A percentile compares a stretch with the other conserved stretches of the same genome.
These are phyloP conservation scores for Bryum argenteum DNA, from an alignment of 225 moss, liverwort and hornwort genomes.

Conservation along the genomic window DNA sequence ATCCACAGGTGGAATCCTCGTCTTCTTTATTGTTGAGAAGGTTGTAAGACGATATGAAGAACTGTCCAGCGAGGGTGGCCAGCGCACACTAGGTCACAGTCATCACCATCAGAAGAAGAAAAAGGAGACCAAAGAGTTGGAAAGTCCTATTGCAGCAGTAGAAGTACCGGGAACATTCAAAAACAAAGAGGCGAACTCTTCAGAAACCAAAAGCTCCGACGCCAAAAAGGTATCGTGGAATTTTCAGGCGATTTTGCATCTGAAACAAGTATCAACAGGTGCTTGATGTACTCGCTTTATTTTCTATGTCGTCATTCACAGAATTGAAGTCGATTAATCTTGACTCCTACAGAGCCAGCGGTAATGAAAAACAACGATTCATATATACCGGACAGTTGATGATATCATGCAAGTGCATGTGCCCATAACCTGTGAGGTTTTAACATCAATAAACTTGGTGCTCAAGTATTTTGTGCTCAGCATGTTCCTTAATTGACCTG, in stretches of 20 bases:
- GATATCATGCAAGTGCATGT: neutral
- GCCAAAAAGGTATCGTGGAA: constrained; percentile 33
- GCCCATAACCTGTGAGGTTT: neutral
- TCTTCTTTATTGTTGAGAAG: constrained; percentile 86
- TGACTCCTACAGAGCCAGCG: neutral
- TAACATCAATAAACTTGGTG: neutral
- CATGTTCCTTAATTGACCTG: neutral
- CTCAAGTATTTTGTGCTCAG: constrained; percentile 8
- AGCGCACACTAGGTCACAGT: constrained; percentile 41
- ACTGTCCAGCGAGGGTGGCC: constrained; percentile 40
- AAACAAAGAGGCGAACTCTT: constrained; percentile 28
- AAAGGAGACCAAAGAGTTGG: constrained; percentile 1
- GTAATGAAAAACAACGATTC: neutral
- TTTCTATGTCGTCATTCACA: constrained; percentile 1
- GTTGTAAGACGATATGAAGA: constrained; percentile 76
- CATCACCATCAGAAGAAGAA: constrained; percentile 49
- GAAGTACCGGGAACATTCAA: constrained; percentile 31
- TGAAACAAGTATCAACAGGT: constrained; percentile 4
- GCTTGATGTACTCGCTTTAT: neutral
- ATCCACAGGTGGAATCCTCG: constrained; percentile 66
- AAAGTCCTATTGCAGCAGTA: constrained; percentile 24
- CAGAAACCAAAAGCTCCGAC: constrained; percentile 38
- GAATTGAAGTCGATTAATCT: neutral
- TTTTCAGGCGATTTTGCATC: constrained; percentile 2
- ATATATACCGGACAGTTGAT: neutral